Evolutionary conservation across 306 rosid genomes (phyloP), one percentile per base, ranked within the genome.

Genomic region (Gynostemma pentaphyllum): DNA sequence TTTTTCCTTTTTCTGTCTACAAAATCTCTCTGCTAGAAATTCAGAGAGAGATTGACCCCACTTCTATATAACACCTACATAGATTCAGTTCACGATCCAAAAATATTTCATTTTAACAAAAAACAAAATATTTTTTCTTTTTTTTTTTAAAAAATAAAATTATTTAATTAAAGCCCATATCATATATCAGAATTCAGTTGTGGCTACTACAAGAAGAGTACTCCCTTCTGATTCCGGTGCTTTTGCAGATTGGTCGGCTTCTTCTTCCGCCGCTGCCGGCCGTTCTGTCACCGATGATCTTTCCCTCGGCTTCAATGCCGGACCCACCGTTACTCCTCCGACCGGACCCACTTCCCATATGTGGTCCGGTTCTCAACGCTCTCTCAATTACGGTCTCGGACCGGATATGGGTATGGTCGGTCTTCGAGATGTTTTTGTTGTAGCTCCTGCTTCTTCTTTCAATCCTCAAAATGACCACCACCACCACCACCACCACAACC

Each of bases 121-220:
- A 52, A 26, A 13, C 7, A 70, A 61, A 47, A 41, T 56, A 47
- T 66, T 26, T 55, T 28, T 66, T 26, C 62, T 11, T 37, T 14
- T 59, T 41, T 36, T 24, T 15, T 36, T 36, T 6, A n/a, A n/a
- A n/a, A n/a, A n/a, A n/a, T n/a, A n/a, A n/a, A n/a, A n/a, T n/a
- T n/a, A n/a, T n/a, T n/a, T n/a, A n/a, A n/a, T n/a, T n/a, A n/a
- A n/a, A n/a, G n/a, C n/a, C n/a, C n/a, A n/a, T n/a, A n/a, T n/a
- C n/a, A n/a, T n/a, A n/a, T 15, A 3, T 9, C 39, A 27, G 16
- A 0, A 21, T 42, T 57, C 83, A 86, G 95, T 84, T 86, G 96
- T 92, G 98, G 98, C 98, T 88, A 92, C 98, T 81, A 82, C 96
- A 79, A 85, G 96, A 88, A 82, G 96, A 74, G 67, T 85, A 40